Conservation (phyloP, 306 rosid species). For the Trifolium subterraneum region DNA sequence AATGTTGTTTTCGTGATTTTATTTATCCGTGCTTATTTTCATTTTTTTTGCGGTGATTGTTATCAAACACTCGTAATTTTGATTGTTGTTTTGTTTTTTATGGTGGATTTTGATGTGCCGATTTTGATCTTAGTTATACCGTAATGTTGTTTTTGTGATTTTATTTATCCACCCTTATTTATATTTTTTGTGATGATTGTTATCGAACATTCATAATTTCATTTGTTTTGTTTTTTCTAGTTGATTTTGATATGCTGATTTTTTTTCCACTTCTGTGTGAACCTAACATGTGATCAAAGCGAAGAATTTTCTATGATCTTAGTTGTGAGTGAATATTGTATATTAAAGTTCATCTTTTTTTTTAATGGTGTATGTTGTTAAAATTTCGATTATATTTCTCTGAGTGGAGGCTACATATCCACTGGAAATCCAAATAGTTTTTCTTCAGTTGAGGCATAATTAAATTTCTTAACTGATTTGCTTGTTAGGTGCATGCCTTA, state of each 20-base stretch:
- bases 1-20: background rate
- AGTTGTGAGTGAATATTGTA: constrained; percentile 27
- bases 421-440: background rate
- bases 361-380: background rate
- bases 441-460: constrained; percentile 2
- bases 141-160: background rate
- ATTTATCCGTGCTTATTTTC: background rate
- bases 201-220: too few species aligned
- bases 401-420: background rate
- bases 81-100: background rate
- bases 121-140: background rate
- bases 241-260: constrained; percentile 22
- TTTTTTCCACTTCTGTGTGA: background rate
- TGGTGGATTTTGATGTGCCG: constrained; percentile 16
- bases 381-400: constrained; percentile 9
- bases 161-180: background rate
- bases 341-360: constrained; percentile 15
- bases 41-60: background rate
- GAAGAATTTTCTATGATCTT: constrained; percentile 28
- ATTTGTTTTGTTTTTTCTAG: background rate
- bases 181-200: background rate
- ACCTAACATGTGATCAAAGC: constrained; percentile 22
- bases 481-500: constrained; percentile 19
- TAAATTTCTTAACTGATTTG: constrained; percentile 18
- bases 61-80: too few species aligned